Evolutionary conservation across 768 basidiomycete genomes (phyloP), one percentile per base, ranked within the genome.

Genomic region (Xanthoconium stramineum): DNA sequence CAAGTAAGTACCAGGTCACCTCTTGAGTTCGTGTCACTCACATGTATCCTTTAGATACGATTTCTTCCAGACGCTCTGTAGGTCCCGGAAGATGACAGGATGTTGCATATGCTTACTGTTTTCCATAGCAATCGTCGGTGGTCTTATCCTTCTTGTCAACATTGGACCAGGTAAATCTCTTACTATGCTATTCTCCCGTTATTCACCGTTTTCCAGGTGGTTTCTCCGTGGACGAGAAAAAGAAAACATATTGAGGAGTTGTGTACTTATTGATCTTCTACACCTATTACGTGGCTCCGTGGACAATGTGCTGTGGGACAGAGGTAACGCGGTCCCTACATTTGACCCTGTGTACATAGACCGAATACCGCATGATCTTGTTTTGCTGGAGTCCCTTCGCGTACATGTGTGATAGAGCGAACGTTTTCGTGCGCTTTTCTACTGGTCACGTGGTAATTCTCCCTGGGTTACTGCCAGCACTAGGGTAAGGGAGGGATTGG

Each of bases 221-320:
- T 60, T 80, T 98, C 58, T 98, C 95, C 5, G 91, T 98, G 58
- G 97, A 98, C 75, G 95, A 98, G 80, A 98, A 98, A 82, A 99
- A 99, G 82, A 98, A 98, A 83, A 93, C 86, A 20, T 94, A 83
- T 64, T 93, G 64, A 69, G 37, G 46, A 39, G n/a, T 11, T 32
- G 19, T 24, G 51, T 37, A 40, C 37, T 13, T 14, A 20, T 36
- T 8, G 20, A 50, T 55, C 24, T 39, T 29, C 19, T 11, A 29
- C 32, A 38, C 6, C 10, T 36, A 12, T 5, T 29, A 33, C 17
- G 40, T 47, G 15, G 39, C 38, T 43, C 24, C 35, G 28, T 29
- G 50, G 53, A 52, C 47, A 15, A 9, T 32, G 42, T 44, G 35
- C 55, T 47, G 45, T 42, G 40, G 40, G 36, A 46, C 17, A 33